These are phyloP conservation scores for Brasilioporus rufonigricans DNA, from an alignment of 768 basidiomycete genomes.

Conservation along the genomic window DNA sequence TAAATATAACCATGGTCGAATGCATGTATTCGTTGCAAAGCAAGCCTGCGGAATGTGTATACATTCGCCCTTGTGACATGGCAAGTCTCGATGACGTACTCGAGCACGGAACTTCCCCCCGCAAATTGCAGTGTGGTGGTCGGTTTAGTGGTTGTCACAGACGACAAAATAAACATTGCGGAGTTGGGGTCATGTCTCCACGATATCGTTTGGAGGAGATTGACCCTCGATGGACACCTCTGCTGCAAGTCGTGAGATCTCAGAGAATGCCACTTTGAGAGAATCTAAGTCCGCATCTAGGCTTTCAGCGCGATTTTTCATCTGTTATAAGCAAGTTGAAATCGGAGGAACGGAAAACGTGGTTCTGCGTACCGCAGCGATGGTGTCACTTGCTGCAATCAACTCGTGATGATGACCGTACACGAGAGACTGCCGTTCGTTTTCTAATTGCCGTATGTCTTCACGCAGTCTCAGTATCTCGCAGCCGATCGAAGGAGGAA, in stretches of 20 bases:
- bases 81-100: constrained; percentile 6
- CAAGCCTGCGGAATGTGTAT: constrained; percentile 12
- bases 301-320: constrained; percentile 85
- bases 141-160: background rate
- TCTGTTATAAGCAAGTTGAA: constrained; percentile 43
- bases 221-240: constrained; percentile 56
- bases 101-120: background rate
- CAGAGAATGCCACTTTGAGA: constrained; percentile 77
- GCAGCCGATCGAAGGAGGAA: background rate
- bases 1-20: constrained; percentile 4
- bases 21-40: constrained; percentile 9
- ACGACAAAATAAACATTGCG: background rate
- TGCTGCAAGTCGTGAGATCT: constrained; percentile 75
- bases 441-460: constrained; percentile 88
- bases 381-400: constrained; percentile 91
- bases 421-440: constrained; percentile 86
- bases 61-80: background rate
- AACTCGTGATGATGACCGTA: constrained; percentile 96
- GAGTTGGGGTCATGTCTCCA: background rate
- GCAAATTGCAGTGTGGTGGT: background rate
- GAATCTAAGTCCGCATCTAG: constrained; percentile 83
- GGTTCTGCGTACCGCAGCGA: constrained; percentile 61
- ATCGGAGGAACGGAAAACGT: background rate
- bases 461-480: constrained; percentile 6
- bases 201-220: background rate